Conservation (phyloP, 495 filamentous ascomycete species). For the Pseudevernia furfuracea region DNA sequence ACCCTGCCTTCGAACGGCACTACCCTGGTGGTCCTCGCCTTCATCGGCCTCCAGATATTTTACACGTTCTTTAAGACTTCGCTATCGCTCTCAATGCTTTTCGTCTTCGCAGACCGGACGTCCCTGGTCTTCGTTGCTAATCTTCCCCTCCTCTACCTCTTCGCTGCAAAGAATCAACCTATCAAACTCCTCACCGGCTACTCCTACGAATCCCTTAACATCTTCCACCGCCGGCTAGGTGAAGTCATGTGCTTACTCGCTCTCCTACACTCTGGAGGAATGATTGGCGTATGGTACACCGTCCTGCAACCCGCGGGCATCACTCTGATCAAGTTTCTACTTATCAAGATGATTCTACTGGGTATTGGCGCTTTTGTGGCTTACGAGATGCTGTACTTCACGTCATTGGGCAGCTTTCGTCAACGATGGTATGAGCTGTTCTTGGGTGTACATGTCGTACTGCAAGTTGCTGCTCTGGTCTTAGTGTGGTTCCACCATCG, state of each 20-base stretch:
- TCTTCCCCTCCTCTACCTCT: conserved; percentile 52
- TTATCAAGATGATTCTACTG: conserved; percentile 34
- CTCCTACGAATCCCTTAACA: conserved; percentile 58
- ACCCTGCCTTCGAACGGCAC: conserved; percentile 46
- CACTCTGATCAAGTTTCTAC: conserved; percentile 31
- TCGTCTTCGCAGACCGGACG: conserved; percentile 43
- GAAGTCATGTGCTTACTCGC: conserved; percentile 26
- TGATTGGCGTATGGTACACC: conserved; percentile 42
- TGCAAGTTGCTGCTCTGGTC: conserved; percentile 44
- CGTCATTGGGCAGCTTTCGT: conserved; percentile 42
- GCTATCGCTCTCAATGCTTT: conserved; percentile 29
- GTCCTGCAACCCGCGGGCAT: conserved; percentile 32
- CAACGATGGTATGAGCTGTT: conserved; percentile 52
- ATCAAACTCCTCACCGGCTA: conserved; percentile 50
- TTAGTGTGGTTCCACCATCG: conserved; percentile 50
- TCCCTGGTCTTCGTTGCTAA: conserved; percentile 50
- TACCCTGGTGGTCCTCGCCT: conserved; percentile 41
- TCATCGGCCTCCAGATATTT: conserved; percentile 49
- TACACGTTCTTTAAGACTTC: conserved; percentile 45
- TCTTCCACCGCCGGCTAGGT: conserved; percentile 50
- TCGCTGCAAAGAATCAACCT: conserved; percentile 57
- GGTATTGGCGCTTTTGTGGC: conserved; percentile 43
- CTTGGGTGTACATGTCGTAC: conserved; percentile 46
- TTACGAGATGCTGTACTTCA: conserved; percentile 46
- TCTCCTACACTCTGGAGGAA: conserved; percentile 29